A percentile compares a stretch with the other conserved stretches of the same genome.
Evolutionary conservation across 140 eudicot species (phyloP).

Genomic region (Flaveria floridana): DNA sequence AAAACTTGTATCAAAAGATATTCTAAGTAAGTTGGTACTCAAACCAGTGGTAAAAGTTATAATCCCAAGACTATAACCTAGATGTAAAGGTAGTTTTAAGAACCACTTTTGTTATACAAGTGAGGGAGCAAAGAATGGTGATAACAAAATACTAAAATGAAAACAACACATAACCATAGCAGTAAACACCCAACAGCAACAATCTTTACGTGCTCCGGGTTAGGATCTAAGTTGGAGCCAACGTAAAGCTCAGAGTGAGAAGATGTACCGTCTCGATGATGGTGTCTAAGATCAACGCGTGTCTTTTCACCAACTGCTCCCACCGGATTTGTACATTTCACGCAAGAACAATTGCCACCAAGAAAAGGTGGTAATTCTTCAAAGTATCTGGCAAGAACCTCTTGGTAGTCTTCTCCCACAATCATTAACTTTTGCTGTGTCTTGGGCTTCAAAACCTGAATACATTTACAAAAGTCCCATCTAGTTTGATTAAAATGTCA

Average conservation of each 20-base stretch:
- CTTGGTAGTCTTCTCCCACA: constrained; percentile 45
- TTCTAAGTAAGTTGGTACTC: not conserved
- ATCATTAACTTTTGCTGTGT: constrained; percentile 53
- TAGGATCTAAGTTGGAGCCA: constrained; percentile 25
- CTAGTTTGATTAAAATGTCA: not conserved
- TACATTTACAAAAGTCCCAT: not conserved
- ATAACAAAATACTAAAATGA: constrained; percentile 26
- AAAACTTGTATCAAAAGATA: not conserved
- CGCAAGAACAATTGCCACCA: constrained; percentile 69
- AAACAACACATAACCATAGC: constrained; percentile 33
- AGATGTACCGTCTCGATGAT: constrained; percentile 13
- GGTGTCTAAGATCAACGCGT: not conserved
- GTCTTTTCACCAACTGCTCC: constrained; percentile 23
- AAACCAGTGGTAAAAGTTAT: constrained; percentile 22
- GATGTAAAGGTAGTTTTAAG: constrained; percentile 19
- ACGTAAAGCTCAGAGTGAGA: constrained; percentile 15
- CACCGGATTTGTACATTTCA: constrained; percentile 43
- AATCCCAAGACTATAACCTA: not conserved
- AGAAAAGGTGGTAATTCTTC: constrained; percentile 59
- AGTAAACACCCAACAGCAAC: constrained; percentile 33
- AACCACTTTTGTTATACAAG: constrained; percentile 28
- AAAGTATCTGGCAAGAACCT: constrained; percentile 46
- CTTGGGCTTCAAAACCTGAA: constrained; percentile 67
- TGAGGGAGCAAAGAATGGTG: constrained; percentile 22
- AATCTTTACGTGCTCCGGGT: constrained; percentile 28